Percentiles rank a stretch among this genome's conserved stretches.
These are phyloP conservation scores for Phytophthora nicotianae DNA, from an alignment of 352 stramenopile genomes.

Conservation along the genomic window DNA sequence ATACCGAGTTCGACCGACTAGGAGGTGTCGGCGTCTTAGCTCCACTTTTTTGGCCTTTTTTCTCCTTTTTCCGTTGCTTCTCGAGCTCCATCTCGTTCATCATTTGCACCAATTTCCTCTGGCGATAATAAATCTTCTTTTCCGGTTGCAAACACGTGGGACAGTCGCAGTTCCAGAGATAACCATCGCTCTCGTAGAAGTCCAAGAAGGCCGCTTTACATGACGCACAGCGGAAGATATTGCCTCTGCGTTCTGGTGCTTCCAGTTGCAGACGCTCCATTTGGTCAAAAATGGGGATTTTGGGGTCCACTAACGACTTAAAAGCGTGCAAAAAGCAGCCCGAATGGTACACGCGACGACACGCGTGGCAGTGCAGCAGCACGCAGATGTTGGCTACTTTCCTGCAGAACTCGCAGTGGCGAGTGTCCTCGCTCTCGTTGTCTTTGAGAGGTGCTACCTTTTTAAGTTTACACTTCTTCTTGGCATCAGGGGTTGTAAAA, in stretches of 20 bases:
- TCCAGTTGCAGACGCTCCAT: slow-evolving; percentile 37
- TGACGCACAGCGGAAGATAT: slow-evolving; percentile 51
- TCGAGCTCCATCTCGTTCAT: slow-evolving; percentile 42
- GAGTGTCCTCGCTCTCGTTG: slow-evolving; percentile 1
- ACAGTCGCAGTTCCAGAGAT: slow-evolving; percentile 47
- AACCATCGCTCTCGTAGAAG: slow-evolving; percentile 41
- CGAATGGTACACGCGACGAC: slow-evolving; percentile 50
- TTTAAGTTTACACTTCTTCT: slow-evolving; percentile 16
- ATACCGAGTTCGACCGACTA: slow-evolving; percentile 19
- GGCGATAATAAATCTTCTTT: slow-evolving; percentile 39
- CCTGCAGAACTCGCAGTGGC: slow-evolving; percentile 54
- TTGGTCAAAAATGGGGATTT: slow-evolving; percentile 38
- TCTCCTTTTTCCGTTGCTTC: slow-evolving; percentile 36
- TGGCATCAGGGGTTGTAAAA: slow-evolving; percentile 22
- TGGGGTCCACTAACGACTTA: slow-evolving; percentile 30
- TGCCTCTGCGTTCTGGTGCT: slow-evolving; percentile 29
- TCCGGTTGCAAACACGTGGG: slow-evolving; percentile 45
- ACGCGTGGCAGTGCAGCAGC: slow-evolving; percentile 45
- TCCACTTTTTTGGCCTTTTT: slow-evolving; percentile 25
- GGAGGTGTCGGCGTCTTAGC: background rate
- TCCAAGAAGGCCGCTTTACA: slow-evolving; percentile 54
- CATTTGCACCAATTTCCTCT: slow-evolving; percentile 49
- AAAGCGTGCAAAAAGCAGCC: slow-evolving; percentile 48
- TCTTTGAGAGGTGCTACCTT: slow-evolving; percentile 4
- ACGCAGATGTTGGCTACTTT: slow-evolving; percentile 39